These are phyloP conservation scores for Rhodotorula sphaerocarpa DNA, from an alignment of 768 basidiomycete genomes.

Conservation along the genomic window DNA sequence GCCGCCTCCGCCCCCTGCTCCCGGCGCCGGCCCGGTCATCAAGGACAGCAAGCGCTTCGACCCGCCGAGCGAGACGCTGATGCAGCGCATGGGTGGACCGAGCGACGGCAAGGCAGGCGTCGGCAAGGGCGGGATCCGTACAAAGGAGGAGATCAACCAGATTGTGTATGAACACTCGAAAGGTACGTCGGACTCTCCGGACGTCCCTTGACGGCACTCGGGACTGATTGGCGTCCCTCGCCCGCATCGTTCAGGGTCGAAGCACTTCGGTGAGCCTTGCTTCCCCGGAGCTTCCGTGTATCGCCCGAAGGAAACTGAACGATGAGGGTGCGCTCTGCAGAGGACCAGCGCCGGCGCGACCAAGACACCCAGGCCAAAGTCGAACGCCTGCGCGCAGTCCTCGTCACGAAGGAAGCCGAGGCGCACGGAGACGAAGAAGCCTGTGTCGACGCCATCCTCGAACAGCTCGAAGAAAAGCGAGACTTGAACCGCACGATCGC, in stretches of 20 bases:
- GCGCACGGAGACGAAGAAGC: slow-evolving; percentile 14
- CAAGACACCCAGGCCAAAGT: slow-evolving; percentile 56
- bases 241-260: slow-evolving; percentile 55
- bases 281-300: no score
- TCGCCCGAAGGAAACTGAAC: no score
- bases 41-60: not conserved
- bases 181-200: not conserved
- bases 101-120: slow-evolving; percentile 23
- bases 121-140: not conserved
- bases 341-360: slow-evolving; percentile 88
- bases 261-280: slow-evolving; percentile 63
- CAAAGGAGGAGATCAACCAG: slow-evolving; percentile 4
- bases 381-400: not conserved
- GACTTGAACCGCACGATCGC: slow-evolving; percentile 79
- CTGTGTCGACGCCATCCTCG: slow-evolving; percentile 36
- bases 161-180: slow-evolving; percentile 34
- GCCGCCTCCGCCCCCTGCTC: no score
- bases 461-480: slow-evolving; percentile 63
- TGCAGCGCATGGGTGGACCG: slow-evolving; percentile 12
- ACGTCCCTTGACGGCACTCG: no score
- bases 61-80: not conserved
- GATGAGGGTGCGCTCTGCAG: slow-evolving; percentile 3
- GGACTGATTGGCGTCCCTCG: not conserved
- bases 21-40: not conserved
- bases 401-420: slow-evolving; percentile 3